A percentile compares a stretch with the other conserved stretches of the same genome.
These are phyloP conservation scores for Penicillium vulpinum DNA, from an alignment of 2,329 filamentous ascomycete genomes.

Conservation along the genomic window DNA sequence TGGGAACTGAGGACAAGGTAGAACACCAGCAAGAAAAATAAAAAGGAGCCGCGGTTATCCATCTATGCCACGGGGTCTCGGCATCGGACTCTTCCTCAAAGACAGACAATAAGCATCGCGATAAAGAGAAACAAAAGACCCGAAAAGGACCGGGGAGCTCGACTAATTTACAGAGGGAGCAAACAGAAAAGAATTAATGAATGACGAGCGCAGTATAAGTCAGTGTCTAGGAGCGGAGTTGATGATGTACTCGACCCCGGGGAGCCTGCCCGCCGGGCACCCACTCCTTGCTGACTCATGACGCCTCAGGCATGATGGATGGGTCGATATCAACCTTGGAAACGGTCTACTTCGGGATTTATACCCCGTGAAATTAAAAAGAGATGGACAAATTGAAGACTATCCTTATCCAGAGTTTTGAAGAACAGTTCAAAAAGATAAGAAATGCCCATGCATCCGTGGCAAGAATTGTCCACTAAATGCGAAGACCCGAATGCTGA, in stretches of 20 bases:
- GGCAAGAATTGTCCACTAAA: conserved; percentile 3
- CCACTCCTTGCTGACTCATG: conserved; percentile 25
- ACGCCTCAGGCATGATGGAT: conserved; percentile 6
- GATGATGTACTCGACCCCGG: conserved; percentile 29
- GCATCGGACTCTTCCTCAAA: conserved; percentile 27
- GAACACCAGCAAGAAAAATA: conserved; percentile 53
- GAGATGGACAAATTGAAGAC: background rate
- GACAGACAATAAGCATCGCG: conserved; percentile 29
- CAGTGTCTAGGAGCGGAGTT: conserved; percentile 12
- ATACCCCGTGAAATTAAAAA: background rate
- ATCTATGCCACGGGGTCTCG: conserved; percentile 36
- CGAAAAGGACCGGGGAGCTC: background rate
- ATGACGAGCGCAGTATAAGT: conserved; percentile 25
- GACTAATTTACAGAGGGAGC: conserved; percentile 7
- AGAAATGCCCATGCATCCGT: conserved; percentile 1
- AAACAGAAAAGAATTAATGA: conserved; percentile 15
- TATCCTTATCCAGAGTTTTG: background rate
- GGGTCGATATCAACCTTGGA: conserved; percentile 4
- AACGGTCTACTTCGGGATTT: conserved; percentile 6
- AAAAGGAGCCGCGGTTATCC: conserved; percentile 50
- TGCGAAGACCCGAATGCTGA: conserved; percentile 16
- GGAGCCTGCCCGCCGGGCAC: conserved; percentile 12
- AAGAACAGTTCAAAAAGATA: background rate
- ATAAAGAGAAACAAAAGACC: conserved; percentile 5
- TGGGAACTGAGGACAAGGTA: conserved; percentile 56